Base-by-base conservation (phyloP, 2,329 filamentous ascomycete species). In the Periconia sp. region DNA sequence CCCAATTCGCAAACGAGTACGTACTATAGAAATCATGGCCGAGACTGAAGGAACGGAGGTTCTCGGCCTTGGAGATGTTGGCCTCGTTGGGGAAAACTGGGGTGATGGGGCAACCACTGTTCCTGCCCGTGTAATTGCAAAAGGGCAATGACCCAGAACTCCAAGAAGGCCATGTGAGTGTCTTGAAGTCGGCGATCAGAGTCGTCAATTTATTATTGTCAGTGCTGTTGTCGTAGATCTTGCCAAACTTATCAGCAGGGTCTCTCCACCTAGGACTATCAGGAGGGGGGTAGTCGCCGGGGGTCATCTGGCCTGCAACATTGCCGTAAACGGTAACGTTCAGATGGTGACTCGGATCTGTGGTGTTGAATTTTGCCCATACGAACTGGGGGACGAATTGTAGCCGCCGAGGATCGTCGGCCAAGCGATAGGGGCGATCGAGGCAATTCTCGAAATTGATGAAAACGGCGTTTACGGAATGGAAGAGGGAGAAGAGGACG, bases 381-480 rank as follows among this genome's bases (percentile, higher is more conserved):
- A 94, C 84, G 62, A 83, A 86, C 35, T 87, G 73, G 2, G 94
- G 92, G 13, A 85, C 80, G 78, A 93, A 96, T 77, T 97, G 92
- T 31, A 97, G 81, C 57, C 82, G 82, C 35, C 77, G 73, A 14
- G 88, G 83, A 9, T 80, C 66, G 52, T 77, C 75, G 44, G 82
- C 81, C 54, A 85, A 79, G 69, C 88, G 82, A 49, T 82, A 81
- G 54, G 82, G 78, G 45, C 80, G 74, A 45, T 74, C 70, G 30
- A 97, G 81, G 76, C 93, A 99, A 75, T 97, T 96, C n/a, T 88
- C 81, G 74, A 95, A 94, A 53, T 85, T 79, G 56, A 97, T 77
- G 63, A 86, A 84, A 43, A 86, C 91, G 57, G 70, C 71, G 54
- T 57, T 57, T 15, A 68, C 59, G 52, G 58, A 53, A 18, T 68